Conservation (phyloP, 176 grass and related monocot genomes). For the Oryza punctata region DNA sequence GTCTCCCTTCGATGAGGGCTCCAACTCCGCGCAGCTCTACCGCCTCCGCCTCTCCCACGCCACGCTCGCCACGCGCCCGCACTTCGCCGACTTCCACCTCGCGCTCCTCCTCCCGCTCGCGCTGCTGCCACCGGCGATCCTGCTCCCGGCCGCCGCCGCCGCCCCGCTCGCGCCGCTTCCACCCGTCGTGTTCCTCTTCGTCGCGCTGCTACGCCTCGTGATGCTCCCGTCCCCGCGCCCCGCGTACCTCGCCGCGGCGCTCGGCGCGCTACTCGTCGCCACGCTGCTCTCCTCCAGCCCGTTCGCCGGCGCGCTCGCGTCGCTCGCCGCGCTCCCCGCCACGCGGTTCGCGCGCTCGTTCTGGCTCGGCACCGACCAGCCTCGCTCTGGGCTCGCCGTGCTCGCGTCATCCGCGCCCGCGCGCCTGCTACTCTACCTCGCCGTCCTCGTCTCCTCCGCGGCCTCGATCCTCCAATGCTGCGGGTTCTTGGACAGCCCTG, state of each 20-base stretch:
- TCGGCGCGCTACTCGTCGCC: slow-evolving; percentile 43
- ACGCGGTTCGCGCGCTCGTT: slow-evolving; percentile 65
- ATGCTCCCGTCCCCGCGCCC: slow-evolving; percentile 51
- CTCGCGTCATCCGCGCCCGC: slow-evolving; percentile 54
- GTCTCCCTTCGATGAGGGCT: slow-evolving; percentile 48
- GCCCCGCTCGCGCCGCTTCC: slow-evolving; percentile 27
- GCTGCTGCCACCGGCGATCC: slow-evolving; percentile 41
- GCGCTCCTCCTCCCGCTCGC: slow-evolving; percentile 51
- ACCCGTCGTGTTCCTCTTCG: slow-evolving; percentile 41
- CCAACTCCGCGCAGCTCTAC: slow-evolving; percentile 75
- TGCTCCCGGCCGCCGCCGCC: slow-evolving; percentile 25
- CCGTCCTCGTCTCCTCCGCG: slow-evolving; percentile 51
- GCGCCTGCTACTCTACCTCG: slow-evolving; percentile 49
- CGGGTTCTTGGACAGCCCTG: slow-evolving; percentile 27
- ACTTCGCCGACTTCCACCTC: slow-evolving; percentile 59
- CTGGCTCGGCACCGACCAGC: slow-evolving; percentile 91
- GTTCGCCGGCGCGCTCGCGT: slow-evolving; percentile 51
- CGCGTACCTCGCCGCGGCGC: slow-evolving; percentile 48
- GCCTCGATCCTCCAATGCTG: slow-evolving; percentile 50
- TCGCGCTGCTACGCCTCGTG: slow-evolving; percentile 54
- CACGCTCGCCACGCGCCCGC: slow-evolving; percentile 58
- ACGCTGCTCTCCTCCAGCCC: slow-evolving; percentile 55
- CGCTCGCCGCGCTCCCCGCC: slow-evolving; percentile 61
- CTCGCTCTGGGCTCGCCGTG: slow-evolving; percentile 62
- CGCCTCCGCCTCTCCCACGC: slow-evolving; percentile 74